phyloP scores from a whole-genome alignment of 768 basidiomycete species.

The Rubroboletus satanas region DNA sequence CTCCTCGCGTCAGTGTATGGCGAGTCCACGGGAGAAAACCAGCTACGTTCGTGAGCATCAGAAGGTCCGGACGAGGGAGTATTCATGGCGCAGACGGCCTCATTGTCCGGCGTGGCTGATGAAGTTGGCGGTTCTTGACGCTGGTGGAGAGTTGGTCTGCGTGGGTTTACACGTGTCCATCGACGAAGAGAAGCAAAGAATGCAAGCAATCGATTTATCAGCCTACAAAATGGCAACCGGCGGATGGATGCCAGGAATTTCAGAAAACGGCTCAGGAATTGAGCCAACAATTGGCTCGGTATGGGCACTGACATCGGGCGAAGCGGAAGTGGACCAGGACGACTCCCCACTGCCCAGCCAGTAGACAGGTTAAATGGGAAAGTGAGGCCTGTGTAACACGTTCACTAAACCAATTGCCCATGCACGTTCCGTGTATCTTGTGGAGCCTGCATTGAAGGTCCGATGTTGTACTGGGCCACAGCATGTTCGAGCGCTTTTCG shows the following conservation, averaged over 20 bases:
- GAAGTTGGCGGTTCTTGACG: neutral
- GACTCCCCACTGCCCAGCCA: neutral
- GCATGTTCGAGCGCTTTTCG: neutral
- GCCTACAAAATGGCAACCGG: neutral
- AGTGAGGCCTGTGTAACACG: neutral
- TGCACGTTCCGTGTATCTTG: neutral
- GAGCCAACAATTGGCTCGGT: neutral
- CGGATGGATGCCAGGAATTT: slow-evolving; percentile 1
- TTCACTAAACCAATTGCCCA: neutral
- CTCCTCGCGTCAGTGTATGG: slow-evolving; percentile 13
- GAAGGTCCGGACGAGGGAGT: slow-evolving; percentile 4
- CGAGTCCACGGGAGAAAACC: slow-evolving; percentile 11
- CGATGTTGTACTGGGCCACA: neutral
- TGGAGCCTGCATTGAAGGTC: neutral
- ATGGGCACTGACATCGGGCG: neutral
- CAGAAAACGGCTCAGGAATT: slow-evolving; percentile 1
- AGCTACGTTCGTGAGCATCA: neutral
- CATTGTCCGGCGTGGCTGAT: neutral
- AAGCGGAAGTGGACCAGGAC: neutral
- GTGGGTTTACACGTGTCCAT: neutral
- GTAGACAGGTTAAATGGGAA: neutral
- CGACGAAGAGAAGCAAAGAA: slow-evolving; percentile 4
- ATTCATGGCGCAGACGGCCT: slow-evolving; percentile 15
- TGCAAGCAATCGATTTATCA: neutral
- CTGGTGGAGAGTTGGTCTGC: neutral